Base-by-base conservation (phyloP, 768 basidiomycete genomes). In the Lentinula raphanica region DNA sequence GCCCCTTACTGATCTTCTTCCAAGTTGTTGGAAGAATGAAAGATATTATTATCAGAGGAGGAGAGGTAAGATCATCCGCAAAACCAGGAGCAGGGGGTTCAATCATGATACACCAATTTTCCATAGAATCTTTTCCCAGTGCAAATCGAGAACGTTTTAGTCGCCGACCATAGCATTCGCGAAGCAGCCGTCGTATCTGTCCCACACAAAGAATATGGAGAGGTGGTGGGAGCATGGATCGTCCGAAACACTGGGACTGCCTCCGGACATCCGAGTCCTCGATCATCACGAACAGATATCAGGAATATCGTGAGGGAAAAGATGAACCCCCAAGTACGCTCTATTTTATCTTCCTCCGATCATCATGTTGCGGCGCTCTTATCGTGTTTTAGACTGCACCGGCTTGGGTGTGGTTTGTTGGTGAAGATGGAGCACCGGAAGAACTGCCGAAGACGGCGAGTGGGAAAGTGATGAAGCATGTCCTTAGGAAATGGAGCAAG, bases 41-140 rank as follows among this genome's bases (percentile, higher is more conserved):
- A 83, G 91, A 93, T 67, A 82, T 92, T 54, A 91, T 93, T 63
- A 92, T 93, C 61, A 86, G 91, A n/a, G 91, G 90, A 17, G 91
- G 91, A 61, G 91, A 93, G 78, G 88, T 87, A 60, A 11, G 72
- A 46, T 17, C 6, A 11, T 36, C 27, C 3, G 7, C 28, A n/a
- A 23, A 38, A 15, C 8, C 21, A 9, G 21, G 5, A 31, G 45
- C 58, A 31, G 38, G 50, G 35, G 17, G 38, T 50, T 45, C 29
- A 11, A 8, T n/a, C 8, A 21, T n/a, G n/a, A n/a, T n/a, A n/a
- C n/a, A n/a, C n/a, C n/a, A n/a, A n/a, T n/a, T n/a, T 29, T 49
- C 17, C 36, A n/a, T 61, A 90, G 84, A 90, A 95, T 70, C 73
- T 94, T 55, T 88, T 90, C 70, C 87, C 93, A 3, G 83, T 92